Base-by-base conservation (phyloP, 768 basidiomycete genomes). In the Inosperma sp. region DNA sequence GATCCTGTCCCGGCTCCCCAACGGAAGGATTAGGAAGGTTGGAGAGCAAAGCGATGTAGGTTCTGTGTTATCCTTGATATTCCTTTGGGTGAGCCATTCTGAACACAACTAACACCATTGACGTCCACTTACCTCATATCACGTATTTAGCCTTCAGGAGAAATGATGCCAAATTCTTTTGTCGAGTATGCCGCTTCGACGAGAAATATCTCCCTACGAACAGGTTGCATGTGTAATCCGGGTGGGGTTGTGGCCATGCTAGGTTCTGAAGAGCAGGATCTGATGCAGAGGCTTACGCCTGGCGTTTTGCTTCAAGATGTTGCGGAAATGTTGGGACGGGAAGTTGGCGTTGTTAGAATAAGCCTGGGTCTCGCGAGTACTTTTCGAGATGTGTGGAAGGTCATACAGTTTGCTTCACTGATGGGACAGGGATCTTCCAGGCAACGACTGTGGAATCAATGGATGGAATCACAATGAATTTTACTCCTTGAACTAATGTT, bases 201-300 rank as follows among this genome's bases (percentile, higher is more conserved):
- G 45, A 74, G 78, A 56, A 78, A 75, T 44, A 83, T 92, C 51
- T 89, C 88, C 14, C 67, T 92, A 26, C 82, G 89, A 35, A 88
- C 88, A 3, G 89, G 89, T 0, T 93, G 89, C 65, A 84, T 91
- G 80, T 93, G 90, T 62, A 93, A 92, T 56, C 87, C 89, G 13
- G 90, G 90, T 8, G 89, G 83, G 13, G 86, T 87, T 0, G 81
- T 86, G 1, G 78, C 84, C 4, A 68, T 92, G 14, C 74, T 90
- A 4, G 83, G 82, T 0, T 76, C 89, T 23, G 68, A 81, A 51
- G 72, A 76, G 16, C 74, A 82, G n/a, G n/a, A n/a, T n/a, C n/a
- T n/a, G 51, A 90, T 89, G 87, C 68, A 72, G 5, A 67, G 63
- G 12, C 73, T 89, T 0, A 79, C 74, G 53, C 68, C 73, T 1